Evolutionary conservation across 176 grass and related monocot genomes (phyloP).

Genomic region (Sorghum bicolor): DNA sequence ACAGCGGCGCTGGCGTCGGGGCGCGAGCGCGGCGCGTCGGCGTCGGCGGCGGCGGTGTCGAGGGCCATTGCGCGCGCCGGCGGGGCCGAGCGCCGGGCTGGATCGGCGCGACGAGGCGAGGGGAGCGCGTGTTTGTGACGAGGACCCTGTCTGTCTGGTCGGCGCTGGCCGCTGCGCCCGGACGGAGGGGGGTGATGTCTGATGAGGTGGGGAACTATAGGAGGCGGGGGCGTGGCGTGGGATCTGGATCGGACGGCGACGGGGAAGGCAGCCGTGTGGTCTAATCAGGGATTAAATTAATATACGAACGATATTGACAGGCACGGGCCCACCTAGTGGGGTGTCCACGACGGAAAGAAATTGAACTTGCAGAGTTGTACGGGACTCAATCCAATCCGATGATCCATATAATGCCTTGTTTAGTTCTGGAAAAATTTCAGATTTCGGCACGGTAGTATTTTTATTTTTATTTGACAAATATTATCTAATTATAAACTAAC

Average conservation of each 20-base stretch:
- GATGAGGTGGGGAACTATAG: not conserved
- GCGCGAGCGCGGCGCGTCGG: constrained; percentile 4
- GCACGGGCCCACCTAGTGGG: not conserved
- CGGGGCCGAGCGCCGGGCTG: not conserved
- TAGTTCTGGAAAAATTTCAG: too few relatives aligned
- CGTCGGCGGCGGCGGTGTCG: constrained; percentile 20
- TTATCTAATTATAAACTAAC: too few relatives aligned
- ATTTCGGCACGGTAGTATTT: too few relatives aligned
- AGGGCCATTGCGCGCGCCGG: constrained; percentile 21
- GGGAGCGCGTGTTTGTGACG: not conserved
- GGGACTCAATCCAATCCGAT: not conserved
- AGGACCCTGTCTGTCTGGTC: not conserved
- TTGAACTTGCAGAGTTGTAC: not conserved
- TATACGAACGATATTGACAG: not conserved
- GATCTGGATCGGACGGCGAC: constrained; percentile 34
- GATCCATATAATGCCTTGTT: too few relatives aligned
- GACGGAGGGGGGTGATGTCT: not conserved
- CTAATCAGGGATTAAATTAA: not conserved
- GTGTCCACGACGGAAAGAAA: not conserved
- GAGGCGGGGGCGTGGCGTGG: not conserved
- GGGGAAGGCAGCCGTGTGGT: not conserved
- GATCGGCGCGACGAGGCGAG: not conserved
- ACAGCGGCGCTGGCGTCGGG: constrained; percentile 12
- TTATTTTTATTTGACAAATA: too few relatives aligned
- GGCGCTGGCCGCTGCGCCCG: constrained; percentile 2